Evolutionary conservation across 495 filamentous ascomycete species (phyloP).

Genomic region (Platismatia glauca): DNA sequence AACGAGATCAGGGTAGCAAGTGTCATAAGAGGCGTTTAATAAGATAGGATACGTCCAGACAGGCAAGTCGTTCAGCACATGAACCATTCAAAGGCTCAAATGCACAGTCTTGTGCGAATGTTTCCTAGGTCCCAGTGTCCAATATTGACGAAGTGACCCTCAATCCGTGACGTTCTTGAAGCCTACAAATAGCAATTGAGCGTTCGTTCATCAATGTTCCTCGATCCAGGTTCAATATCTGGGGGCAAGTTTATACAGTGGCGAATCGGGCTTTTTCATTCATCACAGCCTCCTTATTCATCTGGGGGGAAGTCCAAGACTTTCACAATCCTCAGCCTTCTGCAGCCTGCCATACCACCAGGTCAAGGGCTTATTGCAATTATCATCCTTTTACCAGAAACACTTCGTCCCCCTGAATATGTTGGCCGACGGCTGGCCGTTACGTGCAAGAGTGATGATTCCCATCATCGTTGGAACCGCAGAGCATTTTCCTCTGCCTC

Average conservation of each 20-base stretch:
- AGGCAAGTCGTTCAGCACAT: background rate
- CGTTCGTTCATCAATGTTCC: too few relatives aligned
- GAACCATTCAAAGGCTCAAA: background rate
- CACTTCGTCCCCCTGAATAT: too few relatives aligned
- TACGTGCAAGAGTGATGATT: background rate
- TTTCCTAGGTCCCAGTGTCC: background rate
- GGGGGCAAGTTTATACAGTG: too few relatives aligned
- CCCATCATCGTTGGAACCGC: background rate
- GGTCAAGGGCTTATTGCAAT: background rate
- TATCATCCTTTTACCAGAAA: too few relatives aligned
- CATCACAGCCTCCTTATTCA: background rate
- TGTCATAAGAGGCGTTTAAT: background rate
- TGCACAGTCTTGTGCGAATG: background rate
- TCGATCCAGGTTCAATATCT: too few relatives aligned
- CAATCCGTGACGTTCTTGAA: background rate
- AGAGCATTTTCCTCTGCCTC: background rate
- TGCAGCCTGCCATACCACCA: background rate
- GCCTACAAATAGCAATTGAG: background rate
- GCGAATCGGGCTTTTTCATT: too few relatives aligned
- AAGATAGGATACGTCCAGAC: background rate
- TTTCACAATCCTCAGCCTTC: background rate
- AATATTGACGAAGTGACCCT: background rate
- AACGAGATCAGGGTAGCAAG: background rate
- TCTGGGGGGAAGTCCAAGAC: too few relatives aligned
- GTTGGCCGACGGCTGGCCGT: too few relatives aligned